phyloP scores from a whole-genome alignment of 208 protist species.

The Naegleria lovaniensis region DNA sequence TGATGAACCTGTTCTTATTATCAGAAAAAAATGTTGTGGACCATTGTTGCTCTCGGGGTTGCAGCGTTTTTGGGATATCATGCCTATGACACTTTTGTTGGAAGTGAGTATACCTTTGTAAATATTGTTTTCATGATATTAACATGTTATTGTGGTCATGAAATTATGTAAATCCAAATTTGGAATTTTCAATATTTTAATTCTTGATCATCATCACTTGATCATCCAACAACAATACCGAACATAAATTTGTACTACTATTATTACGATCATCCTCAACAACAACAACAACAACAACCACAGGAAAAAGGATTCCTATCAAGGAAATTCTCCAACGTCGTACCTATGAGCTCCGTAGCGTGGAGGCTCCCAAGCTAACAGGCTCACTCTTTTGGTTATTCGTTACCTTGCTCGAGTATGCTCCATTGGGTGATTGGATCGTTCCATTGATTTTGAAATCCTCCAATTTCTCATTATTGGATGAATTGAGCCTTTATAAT shows the following conservation, averaged over 20 bases:
- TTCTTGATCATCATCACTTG: too few relatives aligned
- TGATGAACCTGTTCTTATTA: too few relatives aligned
- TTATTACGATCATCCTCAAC: too few relatives aligned
- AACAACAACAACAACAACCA: neutral
- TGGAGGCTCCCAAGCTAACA: neutral
- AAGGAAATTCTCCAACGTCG: neutral
- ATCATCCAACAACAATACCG: too few relatives aligned
- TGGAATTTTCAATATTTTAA: too few relatives aligned
- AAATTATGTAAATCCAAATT: too few relatives aligned
- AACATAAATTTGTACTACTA: too few relatives aligned
- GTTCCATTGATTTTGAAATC: neutral
- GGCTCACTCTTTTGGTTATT: neutral
- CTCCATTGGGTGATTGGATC: neutral
- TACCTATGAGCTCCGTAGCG: neutral
- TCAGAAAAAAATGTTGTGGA: neutral
- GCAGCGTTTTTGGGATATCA: neutral
- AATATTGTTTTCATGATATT: neutral
- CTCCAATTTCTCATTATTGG: neutral
- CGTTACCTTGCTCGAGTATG: neutral
- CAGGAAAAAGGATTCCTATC: neutral
- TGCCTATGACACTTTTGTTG: neutral
- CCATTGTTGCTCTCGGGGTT: neutral
- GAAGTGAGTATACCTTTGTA: too few relatives aligned
- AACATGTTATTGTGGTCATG: too few relatives aligned
- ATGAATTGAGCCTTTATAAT: neutral